Evolutionary conservation across 2,329 filamentous ascomycete species (phyloP).

Genomic region (Trichoderma endophyticum): DNA sequence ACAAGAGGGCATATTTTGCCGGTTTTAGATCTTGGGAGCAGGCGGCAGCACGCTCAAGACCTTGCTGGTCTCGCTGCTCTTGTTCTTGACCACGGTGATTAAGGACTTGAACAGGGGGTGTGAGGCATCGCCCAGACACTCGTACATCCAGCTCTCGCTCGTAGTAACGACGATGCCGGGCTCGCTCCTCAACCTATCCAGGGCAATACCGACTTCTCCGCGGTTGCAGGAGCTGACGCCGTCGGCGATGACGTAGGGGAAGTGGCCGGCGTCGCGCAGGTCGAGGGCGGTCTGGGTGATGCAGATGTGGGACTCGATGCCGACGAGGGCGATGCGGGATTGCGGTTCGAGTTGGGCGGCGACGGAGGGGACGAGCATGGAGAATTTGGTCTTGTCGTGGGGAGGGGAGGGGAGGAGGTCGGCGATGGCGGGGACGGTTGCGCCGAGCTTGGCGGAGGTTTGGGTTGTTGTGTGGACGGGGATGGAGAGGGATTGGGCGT

Average conservation of each 20-base stretch:
- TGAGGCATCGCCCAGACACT: slow-evolving; percentile 79
- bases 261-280: slow-evolving; percentile 68
- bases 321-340: slow-evolving; percentile 71
- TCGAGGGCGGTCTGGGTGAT: slow-evolving; percentile 90
- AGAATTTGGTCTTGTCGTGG: slow-evolving; percentile 85
- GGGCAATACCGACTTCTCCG: slow-evolving; percentile 75
- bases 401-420: slow-evolving; percentile 52
- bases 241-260: slow-evolving; percentile 84
- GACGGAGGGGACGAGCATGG: slow-evolving; percentile 76
- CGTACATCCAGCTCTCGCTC: slow-evolving; percentile 87
- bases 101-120: slow-evolving; percentile 70
- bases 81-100: slow-evolving; percentile 75
- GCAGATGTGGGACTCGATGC: slow-evolving; percentile 93
- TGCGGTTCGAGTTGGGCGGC: slow-evolving; percentile 35
- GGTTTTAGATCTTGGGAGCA: slow-evolving; percentile 52
- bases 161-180: slow-evolving; percentile 73
- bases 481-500: slow-evolving; percentile 63
- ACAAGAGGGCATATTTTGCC: background rate
- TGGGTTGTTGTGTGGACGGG: slow-evolving; percentile 87
- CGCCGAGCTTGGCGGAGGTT: slow-evolving; percentile 71
- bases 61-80: slow-evolving; percentile 64
- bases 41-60: slow-evolving; percentile 60
- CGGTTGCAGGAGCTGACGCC: slow-evolving; percentile 84
- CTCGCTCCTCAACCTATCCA: slow-evolving; percentile 70
- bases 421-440: slow-evolving; percentile 70